Conservation (phyloP, 164 flowering plant species). For the Tetracentron sinense region DNA sequence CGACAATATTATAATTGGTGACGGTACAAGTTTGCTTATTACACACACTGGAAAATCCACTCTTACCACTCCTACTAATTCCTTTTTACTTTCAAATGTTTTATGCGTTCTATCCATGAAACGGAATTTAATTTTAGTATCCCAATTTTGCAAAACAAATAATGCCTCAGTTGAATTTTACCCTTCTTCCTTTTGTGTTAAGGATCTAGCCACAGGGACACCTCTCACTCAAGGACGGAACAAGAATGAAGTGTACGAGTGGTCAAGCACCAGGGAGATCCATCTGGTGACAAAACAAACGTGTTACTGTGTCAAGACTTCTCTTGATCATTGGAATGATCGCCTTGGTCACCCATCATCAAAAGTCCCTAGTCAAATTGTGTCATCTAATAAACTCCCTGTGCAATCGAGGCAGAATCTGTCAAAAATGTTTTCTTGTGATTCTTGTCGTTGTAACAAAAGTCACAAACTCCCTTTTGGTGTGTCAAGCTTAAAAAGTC, state of each 20-base stretch:
- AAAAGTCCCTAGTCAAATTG: no score
- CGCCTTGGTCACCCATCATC: neutral
- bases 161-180: conserved; percentile 13
- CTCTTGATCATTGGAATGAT: neutral
- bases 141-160: conserved; percentile 8
- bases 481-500: no score
- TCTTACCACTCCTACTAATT: neutral
- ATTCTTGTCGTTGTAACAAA: conserved; percentile 8
- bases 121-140: conserved; percentile 10
- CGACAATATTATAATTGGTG: conserved; percentile 2
- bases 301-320: conserved; percentile 7
- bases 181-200: no score
- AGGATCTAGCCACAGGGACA: conserved; percentile 10
- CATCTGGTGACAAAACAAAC: neutral
- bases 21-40: conserved; percentile 6
- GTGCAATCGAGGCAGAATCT: no score
- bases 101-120: conserved; percentile 12
- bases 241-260: conserved; percentile 18
- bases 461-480: neutral
- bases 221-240: conserved; percentile 6
- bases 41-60: conserved; percentile 9
- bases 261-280: neutral
- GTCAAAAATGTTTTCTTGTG: no score
- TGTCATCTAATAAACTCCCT: no score
- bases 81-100: conserved; percentile 9